Evolutionary conservation across 441 rosid genomes (phyloP).

Genomic region (Populus hybrid): DNA sequence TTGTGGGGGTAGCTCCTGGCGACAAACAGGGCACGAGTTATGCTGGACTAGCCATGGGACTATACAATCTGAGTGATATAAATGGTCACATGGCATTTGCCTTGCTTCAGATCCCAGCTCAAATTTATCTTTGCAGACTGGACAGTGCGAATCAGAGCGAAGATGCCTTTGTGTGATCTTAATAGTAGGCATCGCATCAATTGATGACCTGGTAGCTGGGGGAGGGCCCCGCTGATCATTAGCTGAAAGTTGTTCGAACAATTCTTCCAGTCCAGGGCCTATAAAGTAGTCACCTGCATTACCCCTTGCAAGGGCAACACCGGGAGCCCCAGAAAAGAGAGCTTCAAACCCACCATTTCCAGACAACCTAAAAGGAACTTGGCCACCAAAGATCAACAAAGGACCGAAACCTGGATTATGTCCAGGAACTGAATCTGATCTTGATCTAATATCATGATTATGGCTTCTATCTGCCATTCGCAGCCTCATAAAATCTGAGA

Average conservation of each 20-base stretch:
- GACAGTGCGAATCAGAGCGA: slow-evolving; percentile 73
- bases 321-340: slow-evolving; percentile 58
- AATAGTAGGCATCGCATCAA: slow-evolving; percentile 73
- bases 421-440: slow-evolving; percentile 56
- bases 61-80: slow-evolving; percentile 85
- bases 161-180: slow-evolving; percentile 78
- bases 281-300: slow-evolving; percentile 71
- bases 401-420: slow-evolving; percentile 58
- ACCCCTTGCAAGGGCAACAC: slow-evolving; percentile 64
- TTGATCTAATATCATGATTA: slow-evolving; percentile 43
- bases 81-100: slow-evolving; percentile 87
- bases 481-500: slow-evolving; percentile 76
- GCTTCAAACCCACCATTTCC: slow-evolving; percentile 67
- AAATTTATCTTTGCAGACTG: slow-evolving; percentile 86
- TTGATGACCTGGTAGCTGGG: slow-evolving; percentile 70
- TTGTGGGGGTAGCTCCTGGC: slow-evolving; percentile 71
- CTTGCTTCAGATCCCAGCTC: slow-evolving; percentile 77
- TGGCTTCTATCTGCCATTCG: slow-evolving; percentile 58
- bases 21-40: slow-evolving; percentile 95
- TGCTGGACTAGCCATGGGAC: slow-evolving; percentile 88
- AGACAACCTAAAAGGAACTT: slow-evolving; percentile 67
- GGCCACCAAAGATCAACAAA: slow-evolving; percentile 70
- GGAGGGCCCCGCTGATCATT: slow-evolving; percentile 64
- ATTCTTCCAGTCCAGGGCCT: slow-evolving; percentile 83
- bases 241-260: slow-evolving; percentile 71